A percentile compares a stretch with the other conserved stretches of the same genome.
phyloP scores from a whole-genome alignment of 148 eudicot genomes.

The Persicaria maculosa region DNA sequence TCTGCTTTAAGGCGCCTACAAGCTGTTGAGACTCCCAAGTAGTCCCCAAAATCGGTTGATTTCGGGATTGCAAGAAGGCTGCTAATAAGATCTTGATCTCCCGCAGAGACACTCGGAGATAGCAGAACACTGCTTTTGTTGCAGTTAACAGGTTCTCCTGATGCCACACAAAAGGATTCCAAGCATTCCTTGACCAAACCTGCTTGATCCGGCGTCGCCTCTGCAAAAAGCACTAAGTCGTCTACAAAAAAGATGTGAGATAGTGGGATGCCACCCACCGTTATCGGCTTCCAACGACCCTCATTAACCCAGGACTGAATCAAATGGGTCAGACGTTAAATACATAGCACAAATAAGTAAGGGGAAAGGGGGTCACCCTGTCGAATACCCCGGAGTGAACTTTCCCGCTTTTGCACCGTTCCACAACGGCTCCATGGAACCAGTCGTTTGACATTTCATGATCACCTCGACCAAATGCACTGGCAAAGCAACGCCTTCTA shows the following conservation, averaged over 20 bases:
- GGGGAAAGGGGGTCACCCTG: neutral
- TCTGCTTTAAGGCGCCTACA: no score
- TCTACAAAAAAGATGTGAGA: neutral
- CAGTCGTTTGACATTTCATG: no score
- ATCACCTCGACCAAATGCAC: no score
- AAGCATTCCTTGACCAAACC: neutral
- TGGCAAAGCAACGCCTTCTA: no score
- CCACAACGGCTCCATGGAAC: neutral
- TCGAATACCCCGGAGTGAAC: neutral
- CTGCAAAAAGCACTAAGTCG: neutral
- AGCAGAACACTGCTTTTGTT: neutral
- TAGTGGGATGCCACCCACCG: neutral
- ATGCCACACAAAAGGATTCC: neutral
- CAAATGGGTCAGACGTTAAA: neutral
- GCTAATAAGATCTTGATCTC: neutral
- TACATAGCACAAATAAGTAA: neutral
- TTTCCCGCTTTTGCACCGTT: neutral
- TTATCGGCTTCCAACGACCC: neutral
- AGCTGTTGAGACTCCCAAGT: neutral
- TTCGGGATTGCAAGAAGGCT: neutral
- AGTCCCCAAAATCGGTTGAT: neutral
- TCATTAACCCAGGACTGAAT: neutral
- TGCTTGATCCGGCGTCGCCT: neutral
- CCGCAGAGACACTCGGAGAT: neutral
- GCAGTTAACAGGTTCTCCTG: neutral